Conservation (phyloP, 345 rosid genomes). For the Linum tenue region DNA sequence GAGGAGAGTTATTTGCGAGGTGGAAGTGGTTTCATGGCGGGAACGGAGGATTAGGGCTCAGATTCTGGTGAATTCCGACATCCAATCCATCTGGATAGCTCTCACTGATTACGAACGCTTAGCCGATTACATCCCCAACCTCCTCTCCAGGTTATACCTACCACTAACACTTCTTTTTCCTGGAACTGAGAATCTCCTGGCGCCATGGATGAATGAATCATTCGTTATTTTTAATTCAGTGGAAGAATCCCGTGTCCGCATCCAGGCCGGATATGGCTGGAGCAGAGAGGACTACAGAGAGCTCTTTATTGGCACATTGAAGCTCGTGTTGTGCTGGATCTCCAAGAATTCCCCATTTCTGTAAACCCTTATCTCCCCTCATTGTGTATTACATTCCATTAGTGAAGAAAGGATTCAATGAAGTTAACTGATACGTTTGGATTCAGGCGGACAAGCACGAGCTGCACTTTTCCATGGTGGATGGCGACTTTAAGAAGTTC, state of each 20-base stretch:
- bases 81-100: constrained; percentile 69
- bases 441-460: constrained; percentile 56
- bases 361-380: constrained; percentile 27
- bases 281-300: constrained; percentile 90
- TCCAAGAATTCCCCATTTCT: constrained; percentile 54
- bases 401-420: background rate
- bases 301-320: constrained; percentile 97
- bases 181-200: background rate
- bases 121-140: constrained; percentile 88
- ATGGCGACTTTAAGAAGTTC: constrained; percentile 96
- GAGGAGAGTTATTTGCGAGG: constrained; percentile 58
- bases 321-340: constrained; percentile 94
- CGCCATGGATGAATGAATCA: background rate
- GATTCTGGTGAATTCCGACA: constrained; percentile 49
- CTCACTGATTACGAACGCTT: constrained; percentile 93
- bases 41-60: constrained; percentile 70
- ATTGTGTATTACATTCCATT: background rate
- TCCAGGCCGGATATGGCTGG: constrained; percentile 94
- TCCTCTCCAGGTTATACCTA: constrained; percentile 52
- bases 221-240: constrained; percentile 22
- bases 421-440: background rate
- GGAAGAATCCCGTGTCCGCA: constrained; percentile 89
- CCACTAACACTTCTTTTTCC: background rate
- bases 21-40: constrained; percentile 86
- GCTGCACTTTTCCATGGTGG: constrained; percentile 87